Conservation (phyloP, 164 flowering plant species). For the Nelumbo lutea region DNA sequence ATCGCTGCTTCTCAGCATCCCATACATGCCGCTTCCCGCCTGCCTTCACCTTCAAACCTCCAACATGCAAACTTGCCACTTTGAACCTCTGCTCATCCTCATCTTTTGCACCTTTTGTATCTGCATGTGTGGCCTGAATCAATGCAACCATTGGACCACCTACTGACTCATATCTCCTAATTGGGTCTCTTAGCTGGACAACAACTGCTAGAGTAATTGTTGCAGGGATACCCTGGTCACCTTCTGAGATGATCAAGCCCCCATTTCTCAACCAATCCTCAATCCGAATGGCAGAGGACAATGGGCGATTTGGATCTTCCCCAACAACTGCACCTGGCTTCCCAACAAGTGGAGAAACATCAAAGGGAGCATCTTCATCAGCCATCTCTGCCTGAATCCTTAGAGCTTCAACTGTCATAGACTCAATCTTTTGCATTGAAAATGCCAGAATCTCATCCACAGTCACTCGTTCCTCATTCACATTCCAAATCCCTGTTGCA, state of each 20-base stretch:
- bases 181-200: conserved; percentile 78
- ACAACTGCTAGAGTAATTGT: conserved; percentile 37
- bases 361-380: conserved; percentile 89
- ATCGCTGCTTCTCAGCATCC: conserved; percentile 79
- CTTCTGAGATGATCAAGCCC: conserved; percentile 4
- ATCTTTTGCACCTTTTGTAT: conserved; percentile 15
- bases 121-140: conserved; percentile 44
- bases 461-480: conserved; percentile 47
- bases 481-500: conserved; percentile 79
- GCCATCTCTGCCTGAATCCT: conserved; percentile 82
- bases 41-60: conserved; percentile 57
- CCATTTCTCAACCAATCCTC: conserved; percentile 54
- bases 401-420: conserved; percentile 65
- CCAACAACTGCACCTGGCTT: conserved; percentile 7
- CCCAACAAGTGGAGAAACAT: conserved; percentile 49
- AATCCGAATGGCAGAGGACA: conserved; percentile 46
- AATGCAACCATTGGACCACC: conserved; percentile 72
- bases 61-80: conserved; percentile 64
- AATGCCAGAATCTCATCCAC: conserved; percentile 72
- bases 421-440: conserved; percentile 82
- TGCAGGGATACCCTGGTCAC: conserved; percentile 15
- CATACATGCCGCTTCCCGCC: conserved; percentile 47
- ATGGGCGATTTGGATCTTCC: conserved; percentile 27
- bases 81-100: conserved; percentile 58
- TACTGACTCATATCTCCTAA: conserved; percentile 69